Evolutionary conservation across 2,329 filamentous ascomycete genomes (phyloP).

Genomic region (Aulographum hederae): DNA sequence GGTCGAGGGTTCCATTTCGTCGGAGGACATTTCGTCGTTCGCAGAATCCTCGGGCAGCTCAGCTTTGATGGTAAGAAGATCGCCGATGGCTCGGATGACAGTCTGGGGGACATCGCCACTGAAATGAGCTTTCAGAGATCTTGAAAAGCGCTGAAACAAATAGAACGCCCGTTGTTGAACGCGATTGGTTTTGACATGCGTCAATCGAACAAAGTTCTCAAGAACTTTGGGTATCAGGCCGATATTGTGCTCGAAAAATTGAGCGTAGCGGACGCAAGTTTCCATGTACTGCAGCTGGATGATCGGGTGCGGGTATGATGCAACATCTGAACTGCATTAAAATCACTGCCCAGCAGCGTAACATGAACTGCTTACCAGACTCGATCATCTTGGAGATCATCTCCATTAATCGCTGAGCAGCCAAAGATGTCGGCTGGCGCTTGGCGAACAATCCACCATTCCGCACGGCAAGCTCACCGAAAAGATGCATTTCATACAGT

Average conservation of each 20-base stretch:
- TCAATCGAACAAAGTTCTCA: conserved; percentile 77
- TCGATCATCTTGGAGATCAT: conserved; percentile 97
- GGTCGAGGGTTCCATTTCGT: conserved; percentile 53
- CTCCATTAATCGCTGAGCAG: conserved; percentile 55
- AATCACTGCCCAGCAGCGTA: neutral
- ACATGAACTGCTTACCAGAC: conserved; percentile 41
- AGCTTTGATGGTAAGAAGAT: conserved; percentile 78
- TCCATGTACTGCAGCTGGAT: conserved; percentile 97
- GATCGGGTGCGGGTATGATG: conserved; percentile 72
- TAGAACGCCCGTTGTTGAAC: conserved; percentile 92
- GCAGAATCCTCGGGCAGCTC: conserved; percentile 62
- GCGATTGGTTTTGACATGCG: conserved; percentile 73
- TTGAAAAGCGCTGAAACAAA: conserved; percentile 82
- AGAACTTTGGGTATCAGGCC: conserved; percentile 70
- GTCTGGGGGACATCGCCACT: conserved; percentile 70
- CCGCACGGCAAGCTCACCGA: conserved; percentile 90
- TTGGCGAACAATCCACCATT: conserved; percentile 77
- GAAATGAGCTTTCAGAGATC: conserved; percentile 66
- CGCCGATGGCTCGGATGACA: conserved; percentile 75
- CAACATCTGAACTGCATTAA: conserved; percentile 42
- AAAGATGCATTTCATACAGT: conserved; percentile 73
- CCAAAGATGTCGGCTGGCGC: conserved; percentile 59
- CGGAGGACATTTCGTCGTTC: conserved; percentile 88
- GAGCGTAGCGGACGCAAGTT: conserved; percentile 84
- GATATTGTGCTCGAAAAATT: conserved; percentile 76